Base-by-base conservation (phyloP, 345 rosid genomes). In the Eucalyptus curtisii region DNA sequence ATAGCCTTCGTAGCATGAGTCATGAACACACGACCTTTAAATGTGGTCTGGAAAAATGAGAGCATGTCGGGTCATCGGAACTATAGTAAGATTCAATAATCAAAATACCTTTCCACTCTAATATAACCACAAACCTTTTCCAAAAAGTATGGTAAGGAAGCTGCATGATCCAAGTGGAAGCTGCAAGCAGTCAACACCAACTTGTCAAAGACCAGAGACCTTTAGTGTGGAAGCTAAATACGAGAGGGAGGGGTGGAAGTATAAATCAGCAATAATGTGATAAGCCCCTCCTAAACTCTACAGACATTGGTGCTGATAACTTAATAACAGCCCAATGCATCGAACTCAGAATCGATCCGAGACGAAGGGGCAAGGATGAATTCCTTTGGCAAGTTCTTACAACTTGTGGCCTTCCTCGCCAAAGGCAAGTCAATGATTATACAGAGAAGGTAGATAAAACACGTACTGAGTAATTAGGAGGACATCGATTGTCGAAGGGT, bases 111-210 rank as follows among this genome's bases (percentile, higher is more conserved):
- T 68, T 47, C 8, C 27, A 55, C 11, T 0, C 64, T 86, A 87
- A 79, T 47, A 87, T 68, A 91, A 30, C 80, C n/a, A 90, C 90
- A 89, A 91, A 97, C 99, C 98, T 96, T 96, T 91, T 96, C 99
- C 61, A 97, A 93, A 91, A 97, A 96, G 90, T 97, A 97, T 79
- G 99, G 99, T 47, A 97, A 88, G 52, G 98, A 97, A 53, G 99
- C 99, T 88, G 98, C 99, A 93, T 98, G 99, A 94, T 97, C 99
- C 96, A 98, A 93, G 93, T 98, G 99, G 96, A 98, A 98, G 92
- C 99, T 97, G 96, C 95, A 94, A 66, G 84, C 15, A 52, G 85
- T 89, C 89, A 87, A 12, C 30, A 90, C 40, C 22, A 22, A 86
- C 27, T 17, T 5, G 49, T 61, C 6, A 71, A 10, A 76, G 59